Evolutionary conservation across 164 flowering plant genomes (phyloP), one percentile per base, ranked within the genome.

Genomic region (Annona squamosa): DNA sequence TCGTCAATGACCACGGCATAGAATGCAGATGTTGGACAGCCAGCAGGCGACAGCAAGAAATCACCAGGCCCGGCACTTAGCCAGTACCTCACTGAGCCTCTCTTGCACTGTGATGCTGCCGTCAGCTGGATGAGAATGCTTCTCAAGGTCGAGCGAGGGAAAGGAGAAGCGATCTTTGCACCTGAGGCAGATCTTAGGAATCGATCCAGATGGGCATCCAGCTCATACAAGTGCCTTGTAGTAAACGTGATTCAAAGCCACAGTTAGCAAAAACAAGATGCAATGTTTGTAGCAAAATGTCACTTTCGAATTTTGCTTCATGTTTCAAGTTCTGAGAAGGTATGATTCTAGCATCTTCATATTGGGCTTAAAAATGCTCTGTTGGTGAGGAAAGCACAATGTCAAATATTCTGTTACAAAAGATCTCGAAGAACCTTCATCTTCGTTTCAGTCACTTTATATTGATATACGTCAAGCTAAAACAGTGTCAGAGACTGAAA

Each of bases 41-140:
- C 91, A 41, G 90, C 77, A 43, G 97, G 88, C 46, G 97, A 85
- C 48, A 93, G 90, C 77, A 89, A 77, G 86, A 93, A 93, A 76
- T 91, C 77, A 3, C 98, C 98, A 7, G 98, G 98, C 44, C 98
- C 98, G 52, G 93, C 81, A 84, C 88, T 93, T 59, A 93, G 69
- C 98, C 98, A 93, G 78, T 84, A 93, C 71, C 98, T 81, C 48
- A 93, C 77, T 64, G 91, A 88, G 52, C 97, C 98, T 77, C 80
- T 83, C 80, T 68, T 86, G 86, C 91, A 87, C 46, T 84, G 72
- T 4, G 97, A 91, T 63, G 77, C 89, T 71, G 90, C 86, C 7
- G 90, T 69, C 67, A 91, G 74, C 66, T 91, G 97, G 12, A 93
- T 71, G 42, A 93, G 91, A 71, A 93, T 93, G 90, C 82, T 82